Base-by-base conservation (phyloP, 1,139 yeast species). In the Debaryomyces nepalensis region DNA sequence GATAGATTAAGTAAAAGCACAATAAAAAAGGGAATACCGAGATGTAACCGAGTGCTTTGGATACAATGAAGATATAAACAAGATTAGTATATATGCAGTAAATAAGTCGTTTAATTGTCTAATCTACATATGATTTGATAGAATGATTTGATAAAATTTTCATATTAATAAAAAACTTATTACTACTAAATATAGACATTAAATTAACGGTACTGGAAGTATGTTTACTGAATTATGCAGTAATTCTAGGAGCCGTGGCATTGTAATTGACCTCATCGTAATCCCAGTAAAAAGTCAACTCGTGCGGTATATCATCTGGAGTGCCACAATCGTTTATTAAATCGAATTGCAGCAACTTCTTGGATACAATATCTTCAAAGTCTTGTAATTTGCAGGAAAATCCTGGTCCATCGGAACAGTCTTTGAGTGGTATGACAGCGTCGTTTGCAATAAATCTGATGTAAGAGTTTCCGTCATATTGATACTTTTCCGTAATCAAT, bases 351-450 rank as follows among this genome's bases (percentile, higher is more conserved):
- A 55, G 55, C 40, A 72, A 52, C 53, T 72, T 67, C 8, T 53
- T 48, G 11, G 61, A 57, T 19, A 73, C 61, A 40, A 67, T 63
- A 1, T 53, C 46, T 42, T 59, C 60, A 48, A 64, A 82, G 32
- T 72, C 70, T 3, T 63, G 57, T 33, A 79, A 56, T 34, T 70
- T 62, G 63, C 86, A 80, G 5, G 83, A 73, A 56, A 77, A 81
- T 0, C 82, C 83, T 0, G 84, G 83, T 3, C 85, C 85, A 33
- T 55, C 50, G 39, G 66, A 64, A 59, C 87, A 82, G 20, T 58
- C 59, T 8, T 73, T 70, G 32, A 79, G 58, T 0, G 86, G 85
- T 21, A 74, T 59, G 2, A 81, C 83, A 1, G 84, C 81, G 47
- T 78, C 84, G 54, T 81, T 81, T 33, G 79, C 64, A 15, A 80